These are phyloP conservation scores for Karstenula rhodostoma DNA, from an alignment of 2,329 filamentous ascomycete genomes.

Conservation along the genomic window DNA sequence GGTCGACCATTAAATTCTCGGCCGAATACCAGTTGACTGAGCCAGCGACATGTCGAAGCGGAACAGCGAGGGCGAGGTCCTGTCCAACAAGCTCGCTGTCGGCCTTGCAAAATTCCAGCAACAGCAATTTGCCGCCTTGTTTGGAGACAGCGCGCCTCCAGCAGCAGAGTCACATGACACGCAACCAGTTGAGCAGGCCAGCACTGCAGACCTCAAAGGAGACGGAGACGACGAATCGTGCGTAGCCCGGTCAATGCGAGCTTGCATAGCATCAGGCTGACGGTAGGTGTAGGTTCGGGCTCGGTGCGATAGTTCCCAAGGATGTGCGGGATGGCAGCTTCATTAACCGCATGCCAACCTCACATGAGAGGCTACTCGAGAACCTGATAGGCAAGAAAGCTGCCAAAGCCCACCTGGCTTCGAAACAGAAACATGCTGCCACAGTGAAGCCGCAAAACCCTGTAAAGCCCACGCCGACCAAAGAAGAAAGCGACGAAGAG, in stretches of 20 bases:
- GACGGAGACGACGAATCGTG: constrained; percentile 63
- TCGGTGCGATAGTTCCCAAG: constrained; percentile 49
- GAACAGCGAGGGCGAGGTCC: constrained; percentile 59
- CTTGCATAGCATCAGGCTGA: neutral
- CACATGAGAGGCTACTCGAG: constrained; percentile 54
- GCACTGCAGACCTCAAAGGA: constrained; percentile 63
- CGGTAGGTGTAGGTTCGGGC: constrained; percentile 43
- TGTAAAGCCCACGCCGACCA: constrained; percentile 24
- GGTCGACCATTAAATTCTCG: constrained; percentile 30
- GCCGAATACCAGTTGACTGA: constrained; percentile 27
- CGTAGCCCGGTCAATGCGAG: constrained; percentile 18
- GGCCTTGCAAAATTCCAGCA: constrained; percentile 60
- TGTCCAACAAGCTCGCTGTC: constrained; percentile 63
- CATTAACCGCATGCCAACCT: constrained; percentile 44
- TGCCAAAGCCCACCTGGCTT: constrained; percentile 42
- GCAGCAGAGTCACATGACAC: constrained; percentile 47
- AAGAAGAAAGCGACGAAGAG: constrained; percentile 51
- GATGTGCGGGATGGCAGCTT: constrained; percentile 49
- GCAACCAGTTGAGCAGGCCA: constrained; percentile 55
- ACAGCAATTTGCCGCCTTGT: constrained; percentile 64
- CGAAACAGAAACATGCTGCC: constrained; percentile 33
- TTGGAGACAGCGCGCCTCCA: constrained; percentile 54
- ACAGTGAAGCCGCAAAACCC: constrained; percentile 35
- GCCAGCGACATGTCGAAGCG: constrained; percentile 42
- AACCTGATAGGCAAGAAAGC: constrained; percentile 54